Evolutionary conservation across 306 rosid genomes (phyloP).

Genomic region (Canavalia ensiformis): DNA sequence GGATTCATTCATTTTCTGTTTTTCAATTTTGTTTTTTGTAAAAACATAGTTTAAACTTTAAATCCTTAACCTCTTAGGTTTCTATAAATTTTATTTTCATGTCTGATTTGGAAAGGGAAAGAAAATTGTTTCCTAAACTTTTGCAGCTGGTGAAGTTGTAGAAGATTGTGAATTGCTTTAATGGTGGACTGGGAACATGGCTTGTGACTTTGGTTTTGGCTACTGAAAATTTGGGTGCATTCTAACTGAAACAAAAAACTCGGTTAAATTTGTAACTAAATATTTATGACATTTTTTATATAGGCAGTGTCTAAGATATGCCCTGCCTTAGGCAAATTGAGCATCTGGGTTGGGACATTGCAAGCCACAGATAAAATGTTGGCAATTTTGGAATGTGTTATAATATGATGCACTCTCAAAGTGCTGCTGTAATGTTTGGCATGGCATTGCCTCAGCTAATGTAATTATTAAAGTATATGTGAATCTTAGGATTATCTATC

Average conservation of each 20-base stretch:
- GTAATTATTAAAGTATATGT: neutral
- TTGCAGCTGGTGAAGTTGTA: conserved; percentile 81
- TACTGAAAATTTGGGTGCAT: neutral
- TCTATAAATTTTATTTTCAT: neutral
- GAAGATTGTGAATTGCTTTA: conserved; percentile 54
- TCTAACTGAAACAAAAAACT: neutral
- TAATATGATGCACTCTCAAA: neutral
- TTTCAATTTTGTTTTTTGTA: neutral
- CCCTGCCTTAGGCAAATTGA: too few relatives aligned
- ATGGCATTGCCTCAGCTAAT: conserved; percentile 11
- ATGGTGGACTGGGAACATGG: neutral
- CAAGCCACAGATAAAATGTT: neutral
- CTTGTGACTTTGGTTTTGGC: conserved; percentile 15
- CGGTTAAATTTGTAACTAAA: conserved; percentile 3
- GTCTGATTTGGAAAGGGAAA: neutral
- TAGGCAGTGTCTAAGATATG: conserved; percentile 8
- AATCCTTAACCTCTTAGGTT: neutral
- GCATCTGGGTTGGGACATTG: neutral
- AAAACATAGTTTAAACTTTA: neutral
- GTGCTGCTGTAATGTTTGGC: neutral
- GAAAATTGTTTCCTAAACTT: conserved; percentile 38
- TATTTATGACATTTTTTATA: neutral
- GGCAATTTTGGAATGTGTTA: conserved; percentile 17
- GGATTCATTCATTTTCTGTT: neutral
- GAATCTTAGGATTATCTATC: neutral